phyloP scores from a whole-genome alignment of 164 flowering plant species.

The Magnolia officinalis region DNA sequence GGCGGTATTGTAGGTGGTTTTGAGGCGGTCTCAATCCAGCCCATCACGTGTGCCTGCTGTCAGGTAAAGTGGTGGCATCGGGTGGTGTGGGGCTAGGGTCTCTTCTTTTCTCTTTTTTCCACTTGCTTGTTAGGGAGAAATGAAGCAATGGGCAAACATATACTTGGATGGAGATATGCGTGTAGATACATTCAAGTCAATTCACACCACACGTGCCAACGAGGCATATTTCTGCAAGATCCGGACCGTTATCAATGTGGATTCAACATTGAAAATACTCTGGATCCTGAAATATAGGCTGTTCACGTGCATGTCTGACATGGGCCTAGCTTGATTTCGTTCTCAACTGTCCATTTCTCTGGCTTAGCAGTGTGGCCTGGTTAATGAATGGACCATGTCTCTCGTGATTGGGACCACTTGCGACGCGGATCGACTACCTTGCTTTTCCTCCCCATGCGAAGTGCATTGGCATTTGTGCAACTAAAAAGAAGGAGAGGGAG shows the following conservation, averaged over 20 bases:
- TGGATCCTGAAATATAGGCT: background rate
- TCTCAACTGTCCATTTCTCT: background rate
- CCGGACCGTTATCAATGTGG: background rate
- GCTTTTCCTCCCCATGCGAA: background rate
- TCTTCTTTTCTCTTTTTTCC: background rate
- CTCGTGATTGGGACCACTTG: background rate
- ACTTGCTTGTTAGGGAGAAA: constrained; percentile 1
- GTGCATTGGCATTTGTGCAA: background rate
- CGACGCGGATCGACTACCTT: background rate
- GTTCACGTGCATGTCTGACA: background rate
- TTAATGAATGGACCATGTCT: background rate
- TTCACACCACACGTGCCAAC: background rate
- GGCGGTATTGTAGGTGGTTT: background rate
- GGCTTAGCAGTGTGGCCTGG: background rate
- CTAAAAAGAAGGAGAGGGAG: constrained; percentile 5
- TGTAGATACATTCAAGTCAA: background rate
- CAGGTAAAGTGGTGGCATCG: constrained; percentile 35
- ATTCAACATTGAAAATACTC: background rate
- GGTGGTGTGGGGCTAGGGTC: constrained; percentile 15
- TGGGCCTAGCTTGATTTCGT: background rate
- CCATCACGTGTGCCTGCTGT: constrained; percentile 45
- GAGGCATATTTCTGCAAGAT: background rate
- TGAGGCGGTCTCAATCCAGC: constrained; percentile 27
- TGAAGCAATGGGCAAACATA: constrained; percentile 1
- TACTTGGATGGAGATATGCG: background rate